Evolutionary conservation across 352 stramenopile species (phyloP), one percentile per base, ranked within the genome.

Genomic region (Pilasporangium apinafurcum): DNA sequence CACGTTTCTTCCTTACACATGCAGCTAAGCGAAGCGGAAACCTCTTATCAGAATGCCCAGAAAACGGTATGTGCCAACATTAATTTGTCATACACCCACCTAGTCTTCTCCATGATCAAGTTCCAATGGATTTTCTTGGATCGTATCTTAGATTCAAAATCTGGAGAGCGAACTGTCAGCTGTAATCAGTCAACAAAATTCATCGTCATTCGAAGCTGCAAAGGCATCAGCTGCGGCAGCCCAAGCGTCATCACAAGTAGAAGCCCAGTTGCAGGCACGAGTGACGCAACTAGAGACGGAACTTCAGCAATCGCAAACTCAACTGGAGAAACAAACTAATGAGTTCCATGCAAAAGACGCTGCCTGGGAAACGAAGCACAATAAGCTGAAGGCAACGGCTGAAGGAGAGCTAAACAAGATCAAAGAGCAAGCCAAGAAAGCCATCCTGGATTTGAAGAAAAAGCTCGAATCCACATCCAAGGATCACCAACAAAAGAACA

Each of bases 341-440:
- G 52, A 62, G 5, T 55, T 53, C 1, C 57, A 75, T 20, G 40
- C 56, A 4, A 85, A 84, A 37, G 63, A 83, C 34, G 48, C 59
- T 0, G 61, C 62, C 17, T 82, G 56, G 55, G 63, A 84, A 37
- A 80, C 87, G 35, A 86, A 74, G 21, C 61, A 91, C 35, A 53
- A 75, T 18, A 91, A 91, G 40, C 61, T 94, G 4, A 92, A 94
- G 51, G 50, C 65, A 4, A 85, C 72, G 4, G 79, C 79, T 0
- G 82, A 94, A 39, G 54, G 37, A 0, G 82, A 94, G 37, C 65
- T 92, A 17, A 59, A 53, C 27, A 94, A 91, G 37, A 89, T 91
- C 42, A 92, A 94, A 43, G 76, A 94, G 42, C 83, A 94, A 26
- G 83, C 83, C 2, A 94, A 94, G 52, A 86, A 86, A 50, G 80